Base-by-base conservation (phyloP, 1,139 yeast genomes). In the Nakaseomyces bracarensis region DNA sequence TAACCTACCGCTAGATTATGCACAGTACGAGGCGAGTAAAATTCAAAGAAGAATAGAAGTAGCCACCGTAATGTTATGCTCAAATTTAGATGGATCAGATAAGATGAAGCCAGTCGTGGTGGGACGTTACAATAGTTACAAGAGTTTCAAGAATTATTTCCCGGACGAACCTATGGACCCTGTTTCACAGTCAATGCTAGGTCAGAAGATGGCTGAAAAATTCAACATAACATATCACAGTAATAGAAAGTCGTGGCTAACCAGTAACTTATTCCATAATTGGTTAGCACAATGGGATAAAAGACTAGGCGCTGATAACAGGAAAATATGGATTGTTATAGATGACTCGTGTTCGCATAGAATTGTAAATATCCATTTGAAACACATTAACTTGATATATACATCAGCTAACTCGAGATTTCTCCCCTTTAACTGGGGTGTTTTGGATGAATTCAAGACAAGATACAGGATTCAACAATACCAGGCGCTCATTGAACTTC, bases 331-430 rank as follows among this genome's bases (percentile, higher is more conserved):
- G 44, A 69, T 79, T 5, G 60, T 78, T 1, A 54, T 79, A 9
- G 83, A 78, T 57, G 82, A 79, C 55, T 72, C 80, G 9, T 74
- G 81, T 4, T 73, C 82, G 1, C 85, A 79, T 54, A 61, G 84
- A 41, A 72, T 77, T 4, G 68, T 77, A 36, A 78, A 78, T 50
- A 61, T 77, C 45, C 75, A 72, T 48, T 67, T 79, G 49, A 68
- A 68, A 43, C 72, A 75, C 52, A 75, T 79, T 26, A 64, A 70
- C 40, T 60, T 79, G 38, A 48, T 69, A 4, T 68, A 64, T 43
- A 65, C 69, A 0, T 57, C 69, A 0, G 53, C 67, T 15, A 58
- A 53, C 34, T 57, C 67, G 10, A 58, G 72, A 50, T 77, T 75
- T 53, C 59, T 77, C 29, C 84, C 84, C 2, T 76, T 77, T 69